phyloP scores from a whole-genome alignment of 140 eudicot species.

The Ambrosia hybrid region DNA sequence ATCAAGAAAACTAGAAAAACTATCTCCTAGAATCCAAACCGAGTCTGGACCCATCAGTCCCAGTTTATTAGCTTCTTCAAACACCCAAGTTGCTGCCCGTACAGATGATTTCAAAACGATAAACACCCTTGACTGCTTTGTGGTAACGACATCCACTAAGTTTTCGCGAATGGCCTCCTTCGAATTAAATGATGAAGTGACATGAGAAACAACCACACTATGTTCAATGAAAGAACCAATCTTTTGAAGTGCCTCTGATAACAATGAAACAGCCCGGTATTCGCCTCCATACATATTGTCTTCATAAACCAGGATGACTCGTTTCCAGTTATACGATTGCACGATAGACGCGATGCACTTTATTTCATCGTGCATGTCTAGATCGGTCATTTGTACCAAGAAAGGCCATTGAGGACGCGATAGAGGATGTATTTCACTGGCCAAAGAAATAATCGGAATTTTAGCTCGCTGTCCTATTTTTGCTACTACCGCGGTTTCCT shows the following conservation, averaged over 20 bases:
- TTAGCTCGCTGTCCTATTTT: conserved; percentile 44
- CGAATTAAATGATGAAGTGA: conserved; percentile 42
- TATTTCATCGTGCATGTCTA: conserved; percentile 36
- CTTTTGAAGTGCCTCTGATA: conserved; percentile 44
- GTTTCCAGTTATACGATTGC: conserved; percentile 48
- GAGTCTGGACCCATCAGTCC: conserved; percentile 54
- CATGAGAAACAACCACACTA: conserved; percentile 46
- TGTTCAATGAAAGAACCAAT: conserved; percentile 43
- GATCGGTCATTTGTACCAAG: conserved; percentile 48
- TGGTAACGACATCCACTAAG: conserved; percentile 26
- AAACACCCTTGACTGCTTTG: conserved; percentile 53
- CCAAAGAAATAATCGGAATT: conserved; percentile 47
- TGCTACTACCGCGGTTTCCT: conserved; percentile 51
- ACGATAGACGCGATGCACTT: conserved; percentile 40
- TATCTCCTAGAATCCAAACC: conserved; percentile 56
- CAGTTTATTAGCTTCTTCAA: conserved; percentile 46
- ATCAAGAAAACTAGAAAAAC: conserved; percentile 45
- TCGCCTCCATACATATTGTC: conserved; percentile 51
- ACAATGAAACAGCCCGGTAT: conserved; percentile 35
- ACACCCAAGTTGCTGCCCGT: conserved; percentile 34
- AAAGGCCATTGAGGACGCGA: conserved; percentile 57
- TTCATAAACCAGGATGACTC: conserved; percentile 50
- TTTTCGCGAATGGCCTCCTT: conserved; percentile 35
- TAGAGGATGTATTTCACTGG: conserved; percentile 19
- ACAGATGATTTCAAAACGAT: conserved; percentile 45